Percentiles rank a stretch among this genome's conserved stretches.
Conservation (phyloP, 768 basidiomycete genomes). For the Suillus ampliporus region DNA sequence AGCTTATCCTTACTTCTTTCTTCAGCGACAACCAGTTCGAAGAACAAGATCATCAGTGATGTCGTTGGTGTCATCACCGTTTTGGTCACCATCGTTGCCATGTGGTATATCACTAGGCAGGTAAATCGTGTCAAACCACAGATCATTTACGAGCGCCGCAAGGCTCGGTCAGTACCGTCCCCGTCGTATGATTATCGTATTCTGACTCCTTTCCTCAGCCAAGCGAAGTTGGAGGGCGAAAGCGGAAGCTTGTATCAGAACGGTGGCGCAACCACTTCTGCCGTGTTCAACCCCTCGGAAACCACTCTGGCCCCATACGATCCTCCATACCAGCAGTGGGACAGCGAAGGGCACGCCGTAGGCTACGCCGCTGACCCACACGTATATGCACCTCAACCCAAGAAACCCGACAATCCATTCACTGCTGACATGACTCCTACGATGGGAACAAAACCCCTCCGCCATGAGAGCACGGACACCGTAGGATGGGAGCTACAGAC, state of each 20-base stretch:
- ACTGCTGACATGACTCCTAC: constrained; percentile 19
- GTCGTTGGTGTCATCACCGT: constrained; percentile 70
- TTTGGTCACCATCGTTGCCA: constrained; percentile 73
- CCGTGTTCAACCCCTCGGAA: constrained; percentile 46
- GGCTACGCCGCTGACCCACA: constrained; percentile 52
- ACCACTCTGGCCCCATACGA: constrained; percentile 48
- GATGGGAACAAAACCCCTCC: constrained; percentile 15
- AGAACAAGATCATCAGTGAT: constrained; percentile 70
- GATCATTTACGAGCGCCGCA: constrained; percentile 73
- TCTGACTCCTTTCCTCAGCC: constrained; percentile 42
- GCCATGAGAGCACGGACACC: constrained; percentile 37
- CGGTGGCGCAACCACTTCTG: constrained; percentile 31
- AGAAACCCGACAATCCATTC: constrained; percentile 26
- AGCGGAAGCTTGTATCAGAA: constrained; percentile 33
- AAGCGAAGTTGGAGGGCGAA: constrained; percentile 53
- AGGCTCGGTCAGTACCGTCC: constrained; percentile 58
- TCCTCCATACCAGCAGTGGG: constrained; percentile 54
- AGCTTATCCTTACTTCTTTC: not conserved
- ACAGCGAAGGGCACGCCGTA: constrained; percentile 51
- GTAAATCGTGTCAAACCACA: constrained; percentile 72
- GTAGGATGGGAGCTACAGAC: constrained; percentile 37
- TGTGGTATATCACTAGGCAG: constrained; percentile 81
- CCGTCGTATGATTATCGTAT: not conserved
- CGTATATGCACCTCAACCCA: constrained; percentile 59
- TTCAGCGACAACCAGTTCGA: constrained; percentile 40